Evolutionary conservation across 106 monocot species (phyloP).

Genomic region (Allium sativum): DNA sequence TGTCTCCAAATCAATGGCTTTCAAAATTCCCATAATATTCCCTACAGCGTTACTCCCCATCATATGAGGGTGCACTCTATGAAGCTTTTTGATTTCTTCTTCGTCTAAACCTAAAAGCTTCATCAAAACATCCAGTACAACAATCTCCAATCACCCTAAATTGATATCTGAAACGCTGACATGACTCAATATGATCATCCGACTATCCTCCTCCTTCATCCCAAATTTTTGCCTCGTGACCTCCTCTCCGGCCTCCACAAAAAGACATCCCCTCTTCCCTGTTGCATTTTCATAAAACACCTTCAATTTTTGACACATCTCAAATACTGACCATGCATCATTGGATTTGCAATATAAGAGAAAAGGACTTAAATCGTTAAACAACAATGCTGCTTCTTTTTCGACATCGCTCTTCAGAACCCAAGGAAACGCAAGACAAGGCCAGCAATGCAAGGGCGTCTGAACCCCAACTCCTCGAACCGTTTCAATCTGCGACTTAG

Average conservation of each 20-base stretch:
- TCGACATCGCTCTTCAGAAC: conserved; percentile 11
- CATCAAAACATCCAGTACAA: conserved; percentile 41
- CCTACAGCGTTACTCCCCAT: conserved; percentile 60
- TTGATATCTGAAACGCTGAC: conserved; percentile 36
- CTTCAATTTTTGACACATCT: conserved; percentile 35
- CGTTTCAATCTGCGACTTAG: conserved; percentile 11
- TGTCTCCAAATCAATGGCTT: conserved; percentile 32
- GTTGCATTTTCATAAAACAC: conserved; percentile 56
- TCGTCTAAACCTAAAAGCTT: conserved; percentile 23
- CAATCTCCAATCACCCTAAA: conserved; percentile 24
- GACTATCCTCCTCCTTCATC: conserved; percentile 42
- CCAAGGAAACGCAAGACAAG: conserved; percentile 63
- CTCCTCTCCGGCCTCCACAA: conserved; percentile 33
- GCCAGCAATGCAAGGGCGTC: conserved; percentile 29
- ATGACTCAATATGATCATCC: conserved; percentile 28
- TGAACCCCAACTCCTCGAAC: conserved; percentile 36
- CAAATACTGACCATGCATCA: conserved; percentile 34
- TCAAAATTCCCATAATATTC: conserved; percentile 42
- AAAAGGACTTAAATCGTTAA: conserved; percentile 29
- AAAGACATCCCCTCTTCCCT: conserved; percentile 13
- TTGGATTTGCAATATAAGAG: conserved; percentile 27
- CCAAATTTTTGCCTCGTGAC: conserved; percentile 30
- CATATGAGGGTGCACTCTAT: conserved; percentile 27
- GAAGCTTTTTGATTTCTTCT: conserved; percentile 14
- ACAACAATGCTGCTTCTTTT: conserved; percentile 10